Evolutionary conservation across 345 rosid genomes (phyloP).

Genomic region (Pugionium cornutum): DNA sequence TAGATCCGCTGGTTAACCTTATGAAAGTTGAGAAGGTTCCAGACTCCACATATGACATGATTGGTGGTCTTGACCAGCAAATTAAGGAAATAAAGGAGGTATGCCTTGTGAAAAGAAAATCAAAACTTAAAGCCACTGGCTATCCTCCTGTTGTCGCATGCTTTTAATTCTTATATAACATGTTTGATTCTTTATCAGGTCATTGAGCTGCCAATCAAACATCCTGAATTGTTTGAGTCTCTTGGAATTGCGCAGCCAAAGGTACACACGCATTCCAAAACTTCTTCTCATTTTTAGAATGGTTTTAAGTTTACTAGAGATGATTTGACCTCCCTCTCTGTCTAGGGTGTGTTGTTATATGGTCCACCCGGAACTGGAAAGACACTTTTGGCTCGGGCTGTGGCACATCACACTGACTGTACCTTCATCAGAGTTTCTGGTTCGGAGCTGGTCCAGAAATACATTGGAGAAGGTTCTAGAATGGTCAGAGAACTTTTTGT

Average conservation of each 20-base stretch:
- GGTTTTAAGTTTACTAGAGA: background rate
- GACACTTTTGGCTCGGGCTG: conserved; percentile 96
- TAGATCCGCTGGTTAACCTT: conserved; percentile 96
- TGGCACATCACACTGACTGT: conserved; percentile 99
- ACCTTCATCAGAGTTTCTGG: conserved; percentile 99
- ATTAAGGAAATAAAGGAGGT: conserved; percentile 99
- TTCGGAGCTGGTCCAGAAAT: conserved; percentile 93
- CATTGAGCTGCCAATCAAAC: conserved; percentile 97
- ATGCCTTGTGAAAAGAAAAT: background rate
- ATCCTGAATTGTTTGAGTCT: conserved; percentile 94
- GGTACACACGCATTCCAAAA: conserved; percentile 45
- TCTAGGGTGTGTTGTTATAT: conserved; percentile 89
- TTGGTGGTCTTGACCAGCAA: conserved; percentile 98
- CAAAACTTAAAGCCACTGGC: background rate
- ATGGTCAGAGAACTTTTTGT: conserved; percentile 99
- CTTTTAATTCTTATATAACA: background rate
- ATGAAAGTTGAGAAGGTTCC: conserved; percentile 99
- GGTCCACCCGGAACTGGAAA: conserved; percentile 99
- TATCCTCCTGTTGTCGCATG: background rate
- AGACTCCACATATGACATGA: conserved; percentile 99
- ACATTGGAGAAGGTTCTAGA: conserved; percentile 98
- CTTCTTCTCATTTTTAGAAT: background rate
- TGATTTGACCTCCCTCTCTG: background rate
- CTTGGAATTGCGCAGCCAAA: conserved; percentile 99
- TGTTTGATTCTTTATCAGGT: conserved; percentile 53